These are phyloP conservation scores for Anthoceros angustus DNA, from an alignment of 225 moss, liverwort and hornwort genomes.

Conservation along the genomic window DNA sequence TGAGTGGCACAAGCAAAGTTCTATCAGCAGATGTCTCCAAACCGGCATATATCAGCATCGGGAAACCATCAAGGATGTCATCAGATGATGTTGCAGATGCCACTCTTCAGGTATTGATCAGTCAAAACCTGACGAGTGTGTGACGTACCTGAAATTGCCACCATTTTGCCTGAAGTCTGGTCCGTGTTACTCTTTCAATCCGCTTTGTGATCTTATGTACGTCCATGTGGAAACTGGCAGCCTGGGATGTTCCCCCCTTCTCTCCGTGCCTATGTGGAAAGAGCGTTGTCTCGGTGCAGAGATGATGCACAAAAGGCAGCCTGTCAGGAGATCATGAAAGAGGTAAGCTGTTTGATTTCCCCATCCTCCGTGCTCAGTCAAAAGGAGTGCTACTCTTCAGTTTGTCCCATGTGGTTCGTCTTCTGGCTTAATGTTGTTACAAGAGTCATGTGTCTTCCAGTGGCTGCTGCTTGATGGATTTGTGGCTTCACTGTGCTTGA, in stretches of 20 bases:
- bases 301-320: constrained; percentile 67
- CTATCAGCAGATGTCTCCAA: constrained; percentile 23
- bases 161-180: too few relatives aligned
- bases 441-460: too few relatives aligned
- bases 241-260: constrained; percentile 91
- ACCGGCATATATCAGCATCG: constrained; percentile 60
- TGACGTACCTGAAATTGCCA: too few relatives aligned
- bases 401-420: neutral
- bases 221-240: constrained; percentile 12
- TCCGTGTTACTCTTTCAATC: too few relatives aligned
- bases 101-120: constrained; percentile 38
- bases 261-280: constrained; percentile 79
- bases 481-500: too few relatives aligned
- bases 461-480: too few relatives aligned
- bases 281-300: constrained; percentile 78
- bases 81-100: constrained; percentile 67
- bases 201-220: neutral
- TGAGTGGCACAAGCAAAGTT: constrained; percentile 20
- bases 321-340: constrained; percentile 86
- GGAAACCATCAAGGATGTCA: constrained; percentile 19
- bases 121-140: too few relatives aligned
- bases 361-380: neutral
- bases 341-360: constrained; percentile 20
- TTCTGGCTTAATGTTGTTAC: too few relatives aligned
- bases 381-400: too few relatives aligned